Evolutionary conservation across 1,284 basidiomycete genomes (phyloP).

Genomic region (Sphaerobolus stellatus): DNA sequence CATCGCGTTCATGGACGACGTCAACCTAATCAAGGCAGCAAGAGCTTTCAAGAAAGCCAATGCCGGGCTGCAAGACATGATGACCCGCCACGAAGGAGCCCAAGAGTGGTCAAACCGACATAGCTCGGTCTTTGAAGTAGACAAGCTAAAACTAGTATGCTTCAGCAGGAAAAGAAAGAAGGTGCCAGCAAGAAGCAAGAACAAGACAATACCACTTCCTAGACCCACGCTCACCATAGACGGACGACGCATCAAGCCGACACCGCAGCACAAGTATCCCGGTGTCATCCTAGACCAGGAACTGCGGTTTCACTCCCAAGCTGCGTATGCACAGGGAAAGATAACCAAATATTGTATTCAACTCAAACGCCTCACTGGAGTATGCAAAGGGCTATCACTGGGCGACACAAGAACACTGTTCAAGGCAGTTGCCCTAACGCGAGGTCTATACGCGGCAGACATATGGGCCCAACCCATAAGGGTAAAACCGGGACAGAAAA

Average conservation of each 20-base stretch:
- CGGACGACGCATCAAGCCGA: conserved; percentile 10
- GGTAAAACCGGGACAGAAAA: conserved; percentile 21
- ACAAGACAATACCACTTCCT: not conserved
- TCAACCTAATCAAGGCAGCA: conserved; percentile 7
- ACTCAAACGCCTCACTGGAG: conserved; percentile 23
- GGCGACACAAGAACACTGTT: no score
- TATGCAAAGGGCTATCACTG: conserved; percentile 21
- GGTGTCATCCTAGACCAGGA: conserved; percentile 36
- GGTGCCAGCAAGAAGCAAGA: conserved; percentile 17
- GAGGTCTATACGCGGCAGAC: conserved; percentile 36
- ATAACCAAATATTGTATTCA: conserved; percentile 31
- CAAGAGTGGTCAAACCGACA: conserved; percentile 25
- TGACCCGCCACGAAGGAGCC: conserved; percentile 23
- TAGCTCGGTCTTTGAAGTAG: conserved; percentile 16
- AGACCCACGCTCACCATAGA: conserved; percentile 12
- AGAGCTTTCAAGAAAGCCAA: conserved; percentile 15
- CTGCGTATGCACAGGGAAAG: no score
- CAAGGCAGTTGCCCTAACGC: no score
- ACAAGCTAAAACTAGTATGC: no score
- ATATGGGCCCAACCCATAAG: no score
- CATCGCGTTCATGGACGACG: conserved; percentile 19
- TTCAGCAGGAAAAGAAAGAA: conserved; percentile 26
- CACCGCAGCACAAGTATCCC: conserved; percentile 29
- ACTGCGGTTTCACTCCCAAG: no score
- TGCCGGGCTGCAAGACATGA: conserved; percentile 20